Conservation (phyloP, 257 asterid genomes). For the Solanum medicagineum region DNA sequence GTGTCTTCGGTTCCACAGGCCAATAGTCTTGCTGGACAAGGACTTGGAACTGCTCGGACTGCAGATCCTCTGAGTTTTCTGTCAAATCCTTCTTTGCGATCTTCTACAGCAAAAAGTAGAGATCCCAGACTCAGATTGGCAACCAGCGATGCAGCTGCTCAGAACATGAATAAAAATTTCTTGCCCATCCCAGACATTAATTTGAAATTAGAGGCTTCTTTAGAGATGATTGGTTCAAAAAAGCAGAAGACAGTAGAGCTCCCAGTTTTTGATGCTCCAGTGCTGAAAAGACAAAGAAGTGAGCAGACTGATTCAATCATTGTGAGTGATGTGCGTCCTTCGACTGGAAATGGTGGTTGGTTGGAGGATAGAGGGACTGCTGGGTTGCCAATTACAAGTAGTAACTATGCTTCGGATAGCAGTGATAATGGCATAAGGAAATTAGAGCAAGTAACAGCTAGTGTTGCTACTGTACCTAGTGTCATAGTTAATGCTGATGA, state of each 20-base stretch:
- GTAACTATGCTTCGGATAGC: slow-evolving; percentile 6
- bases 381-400: slow-evolving; percentile 12
- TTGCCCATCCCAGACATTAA: slow-evolving; percentile 25
- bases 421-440: slow-evolving; percentile 10
- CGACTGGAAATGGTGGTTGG: slow-evolving; percentile 36
- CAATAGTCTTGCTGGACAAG: slow-evolving; percentile 26
- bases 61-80: slow-evolving; percentile 21
- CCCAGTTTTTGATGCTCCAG: slow-evolving; percentile 43
- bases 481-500: slow-evolving; percentile 16
- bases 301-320: slow-evolving; percentile 19
- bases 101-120: slow-evolving; percentile 54
- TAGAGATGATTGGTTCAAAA: slow-evolving; percentile 26
- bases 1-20: slow-evolving; percentile 28
- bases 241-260: slow-evolving; percentile 55
- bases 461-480: slow-evolving; percentile 11
- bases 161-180: slow-evolving; percentile 8
- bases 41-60: slow-evolving; percentile 14
- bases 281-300: slow-evolving; percentile 50
- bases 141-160: slow-evolving; percentile 31
- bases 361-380: slow-evolving; percentile 32
- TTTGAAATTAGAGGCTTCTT: slow-evolving; percentile 26
- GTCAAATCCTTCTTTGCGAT: slow-evolving; percentile 27
- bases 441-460: slow-evolving; percentile 12
- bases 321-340: slow-evolving; percentile 5
- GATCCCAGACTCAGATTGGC: slow-evolving; percentile 90